phyloP scores from a whole-genome alignment of 139 green algal species.

The Axilococcus clingmanii region DNA sequence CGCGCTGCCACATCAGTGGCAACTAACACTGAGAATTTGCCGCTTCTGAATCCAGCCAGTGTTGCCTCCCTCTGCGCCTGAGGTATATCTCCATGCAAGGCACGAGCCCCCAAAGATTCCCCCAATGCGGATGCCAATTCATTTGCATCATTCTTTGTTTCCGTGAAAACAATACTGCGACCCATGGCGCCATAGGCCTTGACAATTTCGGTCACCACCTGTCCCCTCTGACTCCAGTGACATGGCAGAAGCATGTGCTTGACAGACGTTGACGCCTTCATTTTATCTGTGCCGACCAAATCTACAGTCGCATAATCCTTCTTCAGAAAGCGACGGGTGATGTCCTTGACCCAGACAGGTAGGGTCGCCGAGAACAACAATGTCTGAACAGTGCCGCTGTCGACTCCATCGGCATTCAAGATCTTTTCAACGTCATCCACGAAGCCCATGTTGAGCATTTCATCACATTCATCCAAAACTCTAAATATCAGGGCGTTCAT shows the following conservation, averaged over 20 bases:
- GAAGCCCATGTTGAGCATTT: constrained; percentile 99
- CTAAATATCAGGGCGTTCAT: constrained; percentile 61
- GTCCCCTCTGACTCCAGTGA: constrained; percentile 68
- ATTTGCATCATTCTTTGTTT: constrained; percentile 92
- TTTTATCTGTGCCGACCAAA: constrained; percentile 79
- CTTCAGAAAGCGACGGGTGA: constrained; percentile 78
- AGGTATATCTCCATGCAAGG: constrained; percentile 90
- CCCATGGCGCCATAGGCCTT: constrained; percentile 65
- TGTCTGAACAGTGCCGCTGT: constrained; percentile 68
- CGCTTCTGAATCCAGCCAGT: constrained; percentile 6
- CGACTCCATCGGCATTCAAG: constrained; percentile 50
- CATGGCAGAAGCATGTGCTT: constrained; percentile 83
- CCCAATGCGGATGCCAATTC: constrained; percentile 61
- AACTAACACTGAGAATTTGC: constrained; percentile 88
- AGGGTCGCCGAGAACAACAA: constrained; percentile 96
- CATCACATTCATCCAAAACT: constrained; percentile 96
- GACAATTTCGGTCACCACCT: constrained; percentile 69
- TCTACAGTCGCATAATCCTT: constrained; percentile 68
- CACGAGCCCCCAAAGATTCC: constrained; percentile 44
- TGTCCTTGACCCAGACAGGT: constrained; percentile 86
- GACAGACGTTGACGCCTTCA: constrained; percentile 84
- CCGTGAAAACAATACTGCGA: constrained; percentile 90
- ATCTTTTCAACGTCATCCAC: constrained; percentile 98
- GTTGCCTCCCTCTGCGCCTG: constrained; percentile 63
- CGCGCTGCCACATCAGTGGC: constrained; percentile 98